phyloP scores from a whole-genome alignment of 2,329 filamentous ascomycete species.

The Calonectria pauciramosa region DNA sequence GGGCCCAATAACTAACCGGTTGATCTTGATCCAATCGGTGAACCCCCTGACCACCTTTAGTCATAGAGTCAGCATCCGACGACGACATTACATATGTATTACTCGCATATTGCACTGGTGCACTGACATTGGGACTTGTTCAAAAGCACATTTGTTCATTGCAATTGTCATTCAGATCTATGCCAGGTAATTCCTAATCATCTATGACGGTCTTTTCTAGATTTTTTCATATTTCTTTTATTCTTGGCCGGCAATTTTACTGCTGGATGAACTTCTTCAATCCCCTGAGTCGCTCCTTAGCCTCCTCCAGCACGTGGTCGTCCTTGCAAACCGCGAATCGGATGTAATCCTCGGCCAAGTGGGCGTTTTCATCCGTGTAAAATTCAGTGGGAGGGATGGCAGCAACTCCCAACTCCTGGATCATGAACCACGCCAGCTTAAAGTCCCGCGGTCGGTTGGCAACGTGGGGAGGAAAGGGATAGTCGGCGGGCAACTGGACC shows the following conservation, averaged over 20 bases:
- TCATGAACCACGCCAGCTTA: constrained; percentile 95
- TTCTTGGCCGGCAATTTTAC: constrained; percentile 14
- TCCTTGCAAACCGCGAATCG: constrained; percentile 97
- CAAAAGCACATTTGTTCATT: background rate
- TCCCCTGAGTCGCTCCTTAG: constrained; percentile 81
- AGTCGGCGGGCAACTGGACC: constrained; percentile 85
- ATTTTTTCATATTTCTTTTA: constrained; percentile 13
- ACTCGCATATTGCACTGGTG: background rate
- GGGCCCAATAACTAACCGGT: background rate
- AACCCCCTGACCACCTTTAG: background rate
- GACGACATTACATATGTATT: background rate
- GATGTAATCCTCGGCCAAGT: constrained; percentile 92
- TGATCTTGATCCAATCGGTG: background rate
- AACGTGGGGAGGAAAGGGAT: constrained; percentile 91
- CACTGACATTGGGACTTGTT: background rate
- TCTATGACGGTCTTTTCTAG: background rate
- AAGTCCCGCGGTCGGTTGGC: constrained; percentile 90
- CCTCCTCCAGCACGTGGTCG: constrained; percentile 84
- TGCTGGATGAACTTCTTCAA: constrained; percentile 77
- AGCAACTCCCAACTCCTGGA: constrained; percentile 95
- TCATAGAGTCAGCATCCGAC: background rate
- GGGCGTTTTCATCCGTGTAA: constrained; percentile 87
- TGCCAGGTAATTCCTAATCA: constrained; percentile 12
- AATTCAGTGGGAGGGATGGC: constrained; percentile 98
- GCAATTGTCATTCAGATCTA: constrained; percentile 23